Evolutionary conservation across 2,329 filamentous ascomycete species (phyloP), one percentile per base, ranked within the genome.

Genomic region (Fusarium ramigenum): DNA sequence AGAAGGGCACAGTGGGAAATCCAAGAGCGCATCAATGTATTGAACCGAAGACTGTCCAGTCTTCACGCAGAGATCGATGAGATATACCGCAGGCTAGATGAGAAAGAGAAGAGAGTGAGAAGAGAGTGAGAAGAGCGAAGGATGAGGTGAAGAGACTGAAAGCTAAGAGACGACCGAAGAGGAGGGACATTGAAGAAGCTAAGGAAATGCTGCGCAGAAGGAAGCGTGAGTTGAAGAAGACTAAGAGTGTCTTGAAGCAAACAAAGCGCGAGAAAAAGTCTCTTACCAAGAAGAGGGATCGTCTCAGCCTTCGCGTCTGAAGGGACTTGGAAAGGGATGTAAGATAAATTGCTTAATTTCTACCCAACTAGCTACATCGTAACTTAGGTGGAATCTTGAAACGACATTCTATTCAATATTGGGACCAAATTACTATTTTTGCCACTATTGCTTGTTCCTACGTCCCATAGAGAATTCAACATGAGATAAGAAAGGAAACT

Each of bases 301-400:
- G n/a, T 2, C 30, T 34, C n/a, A 23, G 16, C 16, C n/a, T 19
- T 5, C 21, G 30, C 11, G 16, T 50, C 4, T 50, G 0, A 50
- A 9, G 2, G 8, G 21, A 4, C 15, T 10, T 23, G 8, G 16
- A 14, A 23, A 23, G 19, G 8, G 5, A 2, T 19, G 2, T 11
- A n/a, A 23, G 0, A 7, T 4, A 7, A 3, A 32, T 19, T 32
- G 5, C 8, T 23, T 7, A 19, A 11, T 10, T 19, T 2, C 3
- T 34, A 9, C 18, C 21, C 12, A 10, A 11, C 2, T 2, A 34
- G 14, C 30, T 19, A 7, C 3, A 32, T 34, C 6, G 4, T 2
- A 25, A 7, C 2, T 4, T 52, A 2, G 6, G 11, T 14, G 11
- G 18, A 7, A 18, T 18, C 4, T 7, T 14, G 21, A 32, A 8